Conservation (phyloP, 352 stramenopile genomes). For the Phytophthora pluvialis region DNA sequence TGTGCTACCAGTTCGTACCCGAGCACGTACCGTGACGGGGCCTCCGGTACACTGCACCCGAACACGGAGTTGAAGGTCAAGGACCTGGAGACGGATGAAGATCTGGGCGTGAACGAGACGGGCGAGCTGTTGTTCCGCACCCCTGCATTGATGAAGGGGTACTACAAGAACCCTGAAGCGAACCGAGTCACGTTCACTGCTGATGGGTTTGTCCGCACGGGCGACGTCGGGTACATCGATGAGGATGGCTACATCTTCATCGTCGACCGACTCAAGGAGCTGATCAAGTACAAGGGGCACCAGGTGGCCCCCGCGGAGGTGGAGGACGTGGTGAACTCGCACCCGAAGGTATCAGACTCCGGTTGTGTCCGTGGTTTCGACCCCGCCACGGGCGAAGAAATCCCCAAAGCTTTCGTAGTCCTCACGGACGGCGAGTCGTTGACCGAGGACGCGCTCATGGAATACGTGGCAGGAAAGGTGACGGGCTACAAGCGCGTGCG, state of each 20-base stretch:
- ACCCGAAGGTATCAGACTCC: conserved; percentile 57
- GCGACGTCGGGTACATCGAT: conserved; percentile 92
- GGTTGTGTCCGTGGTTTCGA: conserved; percentile 62
- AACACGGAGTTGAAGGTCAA: conserved; percentile 62
- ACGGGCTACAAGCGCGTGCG: conserved; percentile 89
- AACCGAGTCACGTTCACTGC: conserved; percentile 77
- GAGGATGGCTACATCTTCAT: conserved; percentile 94
- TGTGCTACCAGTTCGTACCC: conserved; percentile 58
- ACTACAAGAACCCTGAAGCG: conserved; percentile 89
- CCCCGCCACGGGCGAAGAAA: conserved; percentile 73
- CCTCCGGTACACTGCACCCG: conserved; percentile 53
- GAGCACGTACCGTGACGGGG: conserved; percentile 29
- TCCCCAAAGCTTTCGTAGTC: conserved; percentile 93
- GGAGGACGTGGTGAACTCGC: conserved; percentile 89
- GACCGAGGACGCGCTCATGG: conserved; percentile 74
- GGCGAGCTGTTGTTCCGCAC: conserved; percentile 90
- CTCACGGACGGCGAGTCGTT: conserved; percentile 53
- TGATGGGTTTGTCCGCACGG: conserved; percentile 89
- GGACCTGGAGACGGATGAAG: conserved; percentile 48
- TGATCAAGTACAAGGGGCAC: conserved; percentile 96
- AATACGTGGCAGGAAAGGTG: conserved; percentile 84
- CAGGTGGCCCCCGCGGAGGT: conserved; percentile 93
- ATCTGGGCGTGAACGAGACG: conserved; percentile 40
- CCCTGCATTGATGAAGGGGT: conserved; percentile 94
- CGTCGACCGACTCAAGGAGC: conserved; percentile 93